These are phyloP conservation scores for Diophrys appendiculata DNA, from an alignment of 73 alveolate species.

Conservation along the genomic window DNA sequence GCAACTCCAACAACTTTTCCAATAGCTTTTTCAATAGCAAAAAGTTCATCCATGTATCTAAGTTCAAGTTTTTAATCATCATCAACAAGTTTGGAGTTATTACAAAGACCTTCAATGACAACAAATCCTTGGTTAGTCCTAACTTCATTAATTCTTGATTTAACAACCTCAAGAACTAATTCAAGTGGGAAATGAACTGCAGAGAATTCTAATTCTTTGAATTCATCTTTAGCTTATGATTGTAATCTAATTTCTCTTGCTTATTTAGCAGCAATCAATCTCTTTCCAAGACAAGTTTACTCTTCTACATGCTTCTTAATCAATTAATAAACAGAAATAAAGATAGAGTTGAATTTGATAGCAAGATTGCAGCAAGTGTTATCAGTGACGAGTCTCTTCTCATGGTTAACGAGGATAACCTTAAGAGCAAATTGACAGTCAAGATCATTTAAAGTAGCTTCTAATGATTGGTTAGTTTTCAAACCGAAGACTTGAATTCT, in stretches of 20 bases:
- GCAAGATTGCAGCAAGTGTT: slow-evolving; percentile 64
- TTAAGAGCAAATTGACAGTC: slow-evolving; percentile 26
- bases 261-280: slow-evolving; percentile 35
- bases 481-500: slow-evolving; percentile 5
- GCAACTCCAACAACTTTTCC: slow-evolving; percentile 64
- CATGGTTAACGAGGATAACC: slow-evolving; percentile 56
- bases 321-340: slow-evolving; percentile 43
- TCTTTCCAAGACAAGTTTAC: slow-evolving; percentile 34
- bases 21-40: slow-evolving; percentile 49
- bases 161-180: slow-evolving; percentile 24
- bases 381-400: slow-evolving; percentile 54
- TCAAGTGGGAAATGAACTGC: slow-evolving; percentile 54
- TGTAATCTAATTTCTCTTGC: slow-evolving; percentile 31
- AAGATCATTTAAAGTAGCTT: slow-evolving; percentile 14
- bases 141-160: slow-evolving; percentile 23
- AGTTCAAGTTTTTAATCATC: slow-evolving; percentile 53
- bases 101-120: slow-evolving; percentile 59
- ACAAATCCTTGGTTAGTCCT: slow-evolving; percentile 27
- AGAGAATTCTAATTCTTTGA: slow-evolving; percentile 51
- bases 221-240: slow-evolving; percentile 51
- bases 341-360: slow-evolving; percentile 44
- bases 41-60: slow-evolving; percentile 66
- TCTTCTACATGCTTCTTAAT: slow-evolving; percentile 54
- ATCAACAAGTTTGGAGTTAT: slow-evolving; percentile 26
- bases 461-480: slow-evolving; percentile 1